phyloP scores from a whole-genome alignment of 2,329 filamentous ascomycete genomes.

The Gremmenia infestans region DNA sequence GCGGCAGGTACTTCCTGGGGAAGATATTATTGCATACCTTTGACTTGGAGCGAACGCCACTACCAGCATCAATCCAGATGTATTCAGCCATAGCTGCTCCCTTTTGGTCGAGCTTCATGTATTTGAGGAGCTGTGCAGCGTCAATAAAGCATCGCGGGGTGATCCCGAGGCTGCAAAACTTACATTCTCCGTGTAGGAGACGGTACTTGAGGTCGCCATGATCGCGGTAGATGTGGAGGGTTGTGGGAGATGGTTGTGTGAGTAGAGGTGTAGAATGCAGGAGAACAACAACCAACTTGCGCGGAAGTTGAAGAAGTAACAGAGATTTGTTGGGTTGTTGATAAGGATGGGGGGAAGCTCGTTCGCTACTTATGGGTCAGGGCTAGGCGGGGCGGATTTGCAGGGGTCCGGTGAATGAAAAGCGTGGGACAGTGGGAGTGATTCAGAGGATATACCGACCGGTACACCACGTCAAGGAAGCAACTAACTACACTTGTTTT shows the following conservation, averaged over 20 bases:
- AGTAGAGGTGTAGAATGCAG: not conserved
- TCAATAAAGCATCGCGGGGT: conserved; percentile 18
- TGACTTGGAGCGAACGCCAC: conserved; percentile 87
- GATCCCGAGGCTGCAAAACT: conserved; percentile 21
- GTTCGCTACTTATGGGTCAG: not conserved
- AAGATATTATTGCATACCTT: conserved; percentile 59
- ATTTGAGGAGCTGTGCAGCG: conserved; percentile 74
- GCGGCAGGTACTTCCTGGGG: not conserved
- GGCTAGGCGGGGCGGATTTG: not conserved
- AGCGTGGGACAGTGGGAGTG: not conserved
- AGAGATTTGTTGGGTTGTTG: not conserved
- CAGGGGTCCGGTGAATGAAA: not conserved
- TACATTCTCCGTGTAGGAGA: conserved; percentile 37
- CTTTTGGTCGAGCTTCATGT: conserved; percentile 84
- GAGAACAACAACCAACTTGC: not conserved
- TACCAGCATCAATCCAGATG: conserved; percentile 86
- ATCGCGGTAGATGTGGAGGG: conserved; percentile 16
- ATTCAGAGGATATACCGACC: not conserved
- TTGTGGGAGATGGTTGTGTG: not conserved
- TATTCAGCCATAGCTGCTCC: conserved; percentile 90
- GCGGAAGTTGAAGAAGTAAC: not conserved
- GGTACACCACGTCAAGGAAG: not conserved
- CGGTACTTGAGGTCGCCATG: conserved; percentile 29
- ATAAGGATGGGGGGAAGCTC: conserved; percentile 1
- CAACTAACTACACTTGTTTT: not conserved